Base-by-base conservation (phyloP, 495 filamentous ascomycete species). In the Elasticomyces elasticus region DNA sequence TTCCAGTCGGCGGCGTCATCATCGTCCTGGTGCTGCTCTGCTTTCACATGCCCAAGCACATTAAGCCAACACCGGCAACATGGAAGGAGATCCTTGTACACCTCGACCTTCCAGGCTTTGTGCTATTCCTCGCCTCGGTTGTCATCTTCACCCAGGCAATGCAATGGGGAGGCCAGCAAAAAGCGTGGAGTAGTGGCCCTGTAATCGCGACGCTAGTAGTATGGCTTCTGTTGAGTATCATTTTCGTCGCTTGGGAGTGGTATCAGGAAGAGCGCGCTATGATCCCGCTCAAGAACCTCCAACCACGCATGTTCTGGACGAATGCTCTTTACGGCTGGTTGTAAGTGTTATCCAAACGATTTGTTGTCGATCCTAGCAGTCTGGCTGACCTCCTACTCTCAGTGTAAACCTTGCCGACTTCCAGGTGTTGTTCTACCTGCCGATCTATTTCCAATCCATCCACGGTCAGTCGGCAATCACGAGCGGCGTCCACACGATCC, bases 261-360 rank as follows among this genome's bases (percentile, higher is more conserved):
- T 25, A 11, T 10, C 44, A 25, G 24, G 19, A 27, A 10, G 44
- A 48, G 12, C 12, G 44, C 5, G 44, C 44, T 5, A 48, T 48
- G 44, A 42, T 51, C 19, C 55, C 19, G 48, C 63, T 19, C 91
- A 92, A 63, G 62, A 75, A 19, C 71, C 60, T 6, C 62, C 89
- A 11, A 84, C 95, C 63, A 66, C 80, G 44, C 73, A 76, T 26
- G 62, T 61, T 10, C 13, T 11, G 5, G 28, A 19, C 25, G 47
- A 30, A 11, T 50, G n/a, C n/a, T n/a, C n/a, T n/a, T n/a, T n/a
- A n/a, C n/a, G n/a, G n/a, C n/a, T n/a, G n/a, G n/a, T n/a, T n/a
- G n/a, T n/a, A n/a, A n/a, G n/a, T n/a, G n/a, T n/a, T n/a, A n/a
- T n/a, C n/a, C n/a, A n/a, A n/a, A n/a, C n/a, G n/a, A n/a, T n/a